Base-by-base conservation (phyloP, 805 yeast species). In the Clavispora asparagi region DNA sequence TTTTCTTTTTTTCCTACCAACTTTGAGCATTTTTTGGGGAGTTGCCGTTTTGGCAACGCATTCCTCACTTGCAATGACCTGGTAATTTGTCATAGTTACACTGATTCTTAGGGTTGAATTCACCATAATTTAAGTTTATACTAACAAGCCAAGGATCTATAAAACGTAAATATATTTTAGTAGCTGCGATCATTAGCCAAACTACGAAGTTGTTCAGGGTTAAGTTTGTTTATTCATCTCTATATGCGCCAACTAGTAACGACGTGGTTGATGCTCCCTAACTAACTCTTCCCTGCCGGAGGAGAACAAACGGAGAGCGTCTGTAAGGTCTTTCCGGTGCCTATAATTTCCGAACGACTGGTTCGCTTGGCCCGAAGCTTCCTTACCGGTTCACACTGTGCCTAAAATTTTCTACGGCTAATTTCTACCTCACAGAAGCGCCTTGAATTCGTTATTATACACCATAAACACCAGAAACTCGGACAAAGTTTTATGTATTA, bases 81-180 rank as follows among this genome's bases (percentile, higher is more conserved):
- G 83, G 86, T 79, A 84, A 62, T 73, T 73, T 75, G 92, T 85
- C 91, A 85, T 85, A 85, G 91, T 85, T 85, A 85, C 91, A 84
- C 91, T 84, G 91, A 84, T 55, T 42, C 44, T 33, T n/a, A 31
- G 35, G 30, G 36, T 36, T 33, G 17, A 33, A 5, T 6, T 7
- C 6, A 12, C 23, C 19, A 9, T 14, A 14, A 7, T 16, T 33
- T 14, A 19, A 14, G n/a, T n/a, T 31, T 14, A 31, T 31, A 16
- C 35, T 31, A 31, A 31, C 35, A 31, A 31, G n/a, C 17, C 35
- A 31, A n/a, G 35, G 5, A 31, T n/a, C 2, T n/a, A 1, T n/a
- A 7, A 11, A n/a, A n/a, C n/a, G 7, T 4, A 31, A 9, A 14
- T 5, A 3, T n/a, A 31, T 31, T 7, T n/a, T 4, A 11, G 31